These are phyloP conservation scores for Tetragonia tetragonoides DNA, from an alignment of 148 eudicot genomes.

Conservation along the genomic window DNA sequence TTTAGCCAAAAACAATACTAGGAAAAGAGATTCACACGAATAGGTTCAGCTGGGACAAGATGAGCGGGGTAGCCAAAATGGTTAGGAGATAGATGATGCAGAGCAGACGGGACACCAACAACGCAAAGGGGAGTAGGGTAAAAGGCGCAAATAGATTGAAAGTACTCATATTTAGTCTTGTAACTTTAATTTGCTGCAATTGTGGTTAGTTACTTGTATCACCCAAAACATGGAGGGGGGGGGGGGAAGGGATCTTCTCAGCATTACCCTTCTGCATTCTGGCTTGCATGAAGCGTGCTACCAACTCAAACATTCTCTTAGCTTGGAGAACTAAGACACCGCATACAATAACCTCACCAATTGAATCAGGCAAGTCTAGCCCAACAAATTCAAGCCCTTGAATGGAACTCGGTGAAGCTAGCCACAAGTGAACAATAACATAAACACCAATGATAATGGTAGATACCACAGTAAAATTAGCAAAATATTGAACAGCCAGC, in stretches of 20 bases:
- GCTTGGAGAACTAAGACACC: conserved; percentile 83
- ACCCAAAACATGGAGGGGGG: background rate
- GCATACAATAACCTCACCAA: conserved; percentile 82
- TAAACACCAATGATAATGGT: conserved; percentile 56
- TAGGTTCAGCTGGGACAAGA: background rate
- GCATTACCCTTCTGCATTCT: conserved; percentile 79
- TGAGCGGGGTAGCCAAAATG: background rate
- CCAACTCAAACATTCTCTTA: conserved; percentile 55
- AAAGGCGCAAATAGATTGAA: background rate
- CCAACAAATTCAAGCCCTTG: conserved; percentile 98
- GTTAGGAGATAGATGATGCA: background rate
- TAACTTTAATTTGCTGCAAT: background rate
- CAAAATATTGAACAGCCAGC: conserved; percentile 74
- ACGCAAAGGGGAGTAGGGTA: background rate
- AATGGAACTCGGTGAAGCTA: conserved; percentile 56
- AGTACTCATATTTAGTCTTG: background rate
- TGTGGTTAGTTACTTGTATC: background rate
- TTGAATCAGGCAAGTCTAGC: conserved; percentile 93
- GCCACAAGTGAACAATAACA: conserved; percentile 60
- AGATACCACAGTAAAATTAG: conserved; percentile 74
- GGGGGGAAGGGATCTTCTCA: background rate
- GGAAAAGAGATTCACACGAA: conserved; percentile 2
- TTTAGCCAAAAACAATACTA: background rate
- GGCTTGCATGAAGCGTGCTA: conserved; percentile 90
- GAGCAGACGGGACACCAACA: background rate